phyloP scores from a whole-genome alignment of 108 stramenopile genomes.

The Skeletonema marinoi region DNA sequence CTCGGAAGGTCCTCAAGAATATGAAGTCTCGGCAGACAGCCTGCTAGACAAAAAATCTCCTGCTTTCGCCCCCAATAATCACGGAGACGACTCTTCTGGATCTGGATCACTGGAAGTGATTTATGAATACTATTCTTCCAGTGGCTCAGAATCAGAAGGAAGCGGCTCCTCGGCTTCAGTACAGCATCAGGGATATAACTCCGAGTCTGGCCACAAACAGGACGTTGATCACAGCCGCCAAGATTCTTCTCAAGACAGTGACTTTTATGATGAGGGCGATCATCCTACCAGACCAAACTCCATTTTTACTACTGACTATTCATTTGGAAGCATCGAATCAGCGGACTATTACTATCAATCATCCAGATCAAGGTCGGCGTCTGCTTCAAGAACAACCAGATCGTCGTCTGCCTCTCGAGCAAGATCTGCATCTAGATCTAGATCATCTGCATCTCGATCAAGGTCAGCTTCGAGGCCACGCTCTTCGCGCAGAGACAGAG shows the following conservation, averaged over 20 bases:
- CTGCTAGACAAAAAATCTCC: not conserved
- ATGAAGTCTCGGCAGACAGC: constrained; percentile 6
- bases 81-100: not conserved
- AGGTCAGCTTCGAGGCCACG: not conserved
- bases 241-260: not conserved
- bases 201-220: not conserved
- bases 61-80: not conserved
- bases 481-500: not conserved
- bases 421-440: not conserved
- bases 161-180: not conserved
- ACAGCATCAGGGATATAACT: not conserved
- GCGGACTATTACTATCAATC: not conserved
- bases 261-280: not conserved
- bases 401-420: not conserved
- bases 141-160: not conserved
- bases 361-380: not conserved
- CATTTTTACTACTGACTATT: not conserved
- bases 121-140: constrained; percentile 11
- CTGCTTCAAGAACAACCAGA: not conserved
- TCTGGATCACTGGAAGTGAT: not conserved
- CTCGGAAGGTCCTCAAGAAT: not conserved
- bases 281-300: not conserved
- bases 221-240: not conserved
- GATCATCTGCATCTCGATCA: not conserved
- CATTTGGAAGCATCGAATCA: not conserved